These are phyloP conservation scores for Ustilago cynodontis DNA, from an alignment of 1,284 basidiomycete genomes.

Conservation along the genomic window DNA sequence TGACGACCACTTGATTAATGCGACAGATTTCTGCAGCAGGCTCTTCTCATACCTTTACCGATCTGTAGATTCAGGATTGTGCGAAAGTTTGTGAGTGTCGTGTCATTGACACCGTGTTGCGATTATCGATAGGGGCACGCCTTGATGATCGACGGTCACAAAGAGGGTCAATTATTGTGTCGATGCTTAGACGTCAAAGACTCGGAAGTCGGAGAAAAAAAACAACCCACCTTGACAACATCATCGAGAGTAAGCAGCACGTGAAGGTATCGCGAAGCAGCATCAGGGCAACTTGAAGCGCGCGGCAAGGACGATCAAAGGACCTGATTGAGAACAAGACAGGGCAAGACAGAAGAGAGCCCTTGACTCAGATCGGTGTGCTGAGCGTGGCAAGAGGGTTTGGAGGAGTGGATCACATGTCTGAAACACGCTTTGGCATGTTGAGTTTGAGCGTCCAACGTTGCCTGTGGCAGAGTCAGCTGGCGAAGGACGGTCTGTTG, in stretches of 20 bases:
- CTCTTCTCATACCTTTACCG: not conserved
- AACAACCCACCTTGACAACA: too few species aligned
- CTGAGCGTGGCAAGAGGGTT: constrained; percentile 4
- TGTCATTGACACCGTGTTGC: not conserved
- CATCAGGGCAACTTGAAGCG: too few species aligned
- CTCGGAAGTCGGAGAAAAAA: constrained; percentile 18
- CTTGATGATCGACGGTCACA: not conserved
- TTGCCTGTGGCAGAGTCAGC: not conserved
- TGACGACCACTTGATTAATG: constrained; percentile 13
- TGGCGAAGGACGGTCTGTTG: not conserved
- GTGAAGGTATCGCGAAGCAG: constrained; percentile 12
- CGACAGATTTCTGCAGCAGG: constrained; percentile 22
- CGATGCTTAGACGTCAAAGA: not conserved
- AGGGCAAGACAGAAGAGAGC: not conserved
- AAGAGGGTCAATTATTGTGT: not conserved
- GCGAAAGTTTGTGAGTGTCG: not conserved
- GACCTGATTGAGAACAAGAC: not conserved
- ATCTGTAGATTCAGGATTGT: not conserved
- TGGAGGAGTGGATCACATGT: constrained; percentile 17
- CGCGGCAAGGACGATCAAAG: not conserved
- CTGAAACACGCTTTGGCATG: constrained; percentile 31
- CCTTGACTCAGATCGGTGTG: not conserved
- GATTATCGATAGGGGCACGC: not conserved
- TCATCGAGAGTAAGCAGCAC: constrained; percentile 1
- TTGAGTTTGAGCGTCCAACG: not conserved